Percentiles rank a stretch among this genome's conserved stretches.
Conservation (phyloP, 2,329 filamentous ascomycete species). For the Helminthosporium solani region DNA sequence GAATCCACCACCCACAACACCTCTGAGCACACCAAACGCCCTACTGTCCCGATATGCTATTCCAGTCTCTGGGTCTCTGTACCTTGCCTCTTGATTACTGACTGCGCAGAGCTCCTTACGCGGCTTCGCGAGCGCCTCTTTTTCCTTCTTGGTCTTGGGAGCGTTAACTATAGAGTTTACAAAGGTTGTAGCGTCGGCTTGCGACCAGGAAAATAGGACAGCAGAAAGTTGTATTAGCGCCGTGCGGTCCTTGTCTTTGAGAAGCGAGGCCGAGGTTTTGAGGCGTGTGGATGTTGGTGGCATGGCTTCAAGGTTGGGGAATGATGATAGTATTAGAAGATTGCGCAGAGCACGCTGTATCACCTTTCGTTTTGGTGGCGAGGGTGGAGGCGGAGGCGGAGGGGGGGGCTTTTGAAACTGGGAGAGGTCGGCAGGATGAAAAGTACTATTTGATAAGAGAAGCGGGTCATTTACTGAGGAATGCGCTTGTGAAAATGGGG, state of each 20-base stretch:
- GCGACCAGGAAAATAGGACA: slow-evolving; percentile 37
- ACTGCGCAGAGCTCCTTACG: slow-evolving; percentile 65
- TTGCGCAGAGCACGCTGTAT: slow-evolving; percentile 57
- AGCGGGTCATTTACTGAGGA: slow-evolving; percentile 33
- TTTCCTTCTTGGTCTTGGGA: slow-evolving; percentile 50
- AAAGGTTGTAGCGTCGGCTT: slow-evolving; percentile 29
- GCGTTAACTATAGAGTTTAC: slow-evolving; percentile 45
- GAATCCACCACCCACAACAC: slow-evolving; percentile 70
- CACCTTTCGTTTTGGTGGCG: slow-evolving; percentile 32
- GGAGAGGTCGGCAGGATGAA: slow-evolving; percentile 21
- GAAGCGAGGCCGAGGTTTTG: slow-evolving; percentile 48
- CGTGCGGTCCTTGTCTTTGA: slow-evolving; percentile 44
- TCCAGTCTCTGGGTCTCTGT: slow-evolving; percentile 81
- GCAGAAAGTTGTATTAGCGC: slow-evolving; percentile 58
- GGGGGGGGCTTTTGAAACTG: slow-evolving; percentile 23
- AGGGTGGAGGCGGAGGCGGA: slow-evolving; percentile 20
- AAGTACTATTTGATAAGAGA: slow-evolving; percentile 13
- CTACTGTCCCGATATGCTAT: slow-evolving; percentile 76
- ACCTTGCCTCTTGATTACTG: slow-evolving; percentile 77
- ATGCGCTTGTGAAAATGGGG: slow-evolving; percentile 26
- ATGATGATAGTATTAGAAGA: slow-evolving; percentile 56
- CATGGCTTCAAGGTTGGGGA: slow-evolving; percentile 51
- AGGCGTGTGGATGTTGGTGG: slow-evolving; percentile 46
- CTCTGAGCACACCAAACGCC: slow-evolving; percentile 80
- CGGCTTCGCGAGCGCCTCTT: slow-evolving; percentile 29